Conservation (phyloP, 805 yeast genomes). For the Saccharomycopsis sp. region DNA sequence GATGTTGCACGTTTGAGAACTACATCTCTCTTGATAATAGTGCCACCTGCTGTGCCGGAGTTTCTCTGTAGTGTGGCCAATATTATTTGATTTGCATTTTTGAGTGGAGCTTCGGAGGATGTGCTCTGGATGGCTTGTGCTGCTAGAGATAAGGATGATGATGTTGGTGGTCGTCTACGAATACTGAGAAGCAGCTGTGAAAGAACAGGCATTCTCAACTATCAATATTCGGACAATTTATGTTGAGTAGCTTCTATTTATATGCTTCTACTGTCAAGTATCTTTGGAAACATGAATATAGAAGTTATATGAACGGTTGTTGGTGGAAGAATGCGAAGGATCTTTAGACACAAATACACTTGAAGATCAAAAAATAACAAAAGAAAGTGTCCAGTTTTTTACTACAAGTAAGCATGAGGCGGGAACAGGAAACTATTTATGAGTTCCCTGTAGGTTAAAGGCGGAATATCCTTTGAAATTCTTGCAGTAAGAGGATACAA, state of each 20-base stretch:
- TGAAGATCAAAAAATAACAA: not conserved
- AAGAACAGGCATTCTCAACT: not conserved
- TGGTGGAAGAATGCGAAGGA: not conserved
- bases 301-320: not conserved
- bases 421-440: not conserved
- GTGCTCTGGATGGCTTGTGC: not conserved
- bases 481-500: not conserved
- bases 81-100: not conserved
- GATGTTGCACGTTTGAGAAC: not conserved
- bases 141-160: not conserved
- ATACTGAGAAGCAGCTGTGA: not conserved
- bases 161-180: not conserved
- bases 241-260: not conserved
- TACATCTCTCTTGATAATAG: not conserved
- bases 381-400: not conserved
- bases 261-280: not conserved
- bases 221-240: not conserved
- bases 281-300: not conserved
- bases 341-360: not conserved
- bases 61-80: not conserved
- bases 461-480: not conserved
- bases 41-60: not conserved
- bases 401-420: not conserved
- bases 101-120: not conserved
- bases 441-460: not conserved